These are phyloP conservation scores for Litsea cubeba DNA, from an alignment of 164 flowering plant species.

Conservation along the genomic window DNA sequence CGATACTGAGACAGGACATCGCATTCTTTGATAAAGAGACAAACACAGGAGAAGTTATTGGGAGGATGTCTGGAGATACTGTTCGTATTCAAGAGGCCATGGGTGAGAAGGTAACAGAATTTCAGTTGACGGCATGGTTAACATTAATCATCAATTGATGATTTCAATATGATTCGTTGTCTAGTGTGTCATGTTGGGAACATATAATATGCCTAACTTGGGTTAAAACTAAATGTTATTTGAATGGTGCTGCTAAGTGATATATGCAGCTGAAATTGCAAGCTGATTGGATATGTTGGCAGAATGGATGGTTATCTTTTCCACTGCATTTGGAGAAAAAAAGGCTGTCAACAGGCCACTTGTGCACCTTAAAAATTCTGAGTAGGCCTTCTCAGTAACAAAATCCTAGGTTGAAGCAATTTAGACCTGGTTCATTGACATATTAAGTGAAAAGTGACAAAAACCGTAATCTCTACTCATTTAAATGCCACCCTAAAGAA, in stretches of 20 bases:
- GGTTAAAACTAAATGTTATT: too few species aligned
- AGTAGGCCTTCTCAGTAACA: not conserved
- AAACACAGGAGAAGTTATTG: conserved; percentile 53
- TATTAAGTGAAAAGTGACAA: too few species aligned
- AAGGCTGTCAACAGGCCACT: too few species aligned
- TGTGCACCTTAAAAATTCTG: too few species aligned
- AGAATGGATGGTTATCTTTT: too few species aligned
- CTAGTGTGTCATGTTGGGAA: not conserved
- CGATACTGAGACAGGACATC: conserved; percentile 56
- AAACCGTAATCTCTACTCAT: too few species aligned
- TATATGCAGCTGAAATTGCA: too few species aligned
- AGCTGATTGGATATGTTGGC: not conserved
- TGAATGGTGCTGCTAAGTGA: too few species aligned
- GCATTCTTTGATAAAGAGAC: conserved; percentile 53
- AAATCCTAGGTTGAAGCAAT: too few species aligned
- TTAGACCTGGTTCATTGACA: too few species aligned
- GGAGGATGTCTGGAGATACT: conserved; percentile 54
- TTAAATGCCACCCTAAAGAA: too few species aligned
- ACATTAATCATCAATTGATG: not conserved
- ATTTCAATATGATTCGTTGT: not conserved
- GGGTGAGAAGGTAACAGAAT: conserved; percentile 52
- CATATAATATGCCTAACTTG: not conserved
- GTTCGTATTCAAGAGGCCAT: conserved; percentile 64
- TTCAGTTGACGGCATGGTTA: not conserved
- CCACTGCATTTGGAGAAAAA: too few species aligned